These are phyloP conservation scores for Striga asiatica DNA, from an alignment of 257 asterid genomes.

Conservation along the genomic window DNA sequence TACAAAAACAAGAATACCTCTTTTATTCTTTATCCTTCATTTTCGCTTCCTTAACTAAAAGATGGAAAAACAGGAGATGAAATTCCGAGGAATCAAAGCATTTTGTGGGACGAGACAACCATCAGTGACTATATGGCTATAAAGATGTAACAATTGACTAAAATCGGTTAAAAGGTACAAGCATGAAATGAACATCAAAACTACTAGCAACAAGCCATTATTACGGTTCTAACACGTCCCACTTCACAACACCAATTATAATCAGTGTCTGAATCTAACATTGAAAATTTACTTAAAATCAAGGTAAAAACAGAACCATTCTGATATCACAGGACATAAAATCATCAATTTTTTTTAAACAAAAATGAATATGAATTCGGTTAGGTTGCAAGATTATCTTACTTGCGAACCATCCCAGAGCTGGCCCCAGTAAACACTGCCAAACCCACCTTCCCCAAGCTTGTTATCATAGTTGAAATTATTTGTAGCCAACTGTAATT, in stretches of 20 bases:
- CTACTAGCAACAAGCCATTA: not conserved
- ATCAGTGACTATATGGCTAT: not conserved
- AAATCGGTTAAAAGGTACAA: not conserved
- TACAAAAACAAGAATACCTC: not conserved
- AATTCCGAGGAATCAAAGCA: too few relatives aligned
- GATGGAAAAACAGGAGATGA: conserved; percentile 9
- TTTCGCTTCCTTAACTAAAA: not conserved
- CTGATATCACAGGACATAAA: not conserved
- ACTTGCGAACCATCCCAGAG: conserved; percentile 99
- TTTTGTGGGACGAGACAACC: not conserved
- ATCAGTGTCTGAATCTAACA: not conserved
- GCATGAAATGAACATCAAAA: not conserved
- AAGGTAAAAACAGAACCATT: not conserved
- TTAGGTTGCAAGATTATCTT: conserved; percentile 13
- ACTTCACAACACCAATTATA: not conserved
- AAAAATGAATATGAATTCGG: too few relatives aligned
- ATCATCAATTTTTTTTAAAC: too few relatives aligned
- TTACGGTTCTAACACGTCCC: too few relatives aligned
- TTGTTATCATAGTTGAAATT: conserved; percentile 94
- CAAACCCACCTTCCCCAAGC: conserved; percentile 99
- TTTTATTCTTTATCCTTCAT: not conserved
- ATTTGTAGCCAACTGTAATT: conserved; percentile 87
- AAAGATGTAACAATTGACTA: too few relatives aligned
- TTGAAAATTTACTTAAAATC: not conserved
- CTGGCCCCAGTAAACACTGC: conserved; percentile 99